These are phyloP conservation scores for Pinus tabuliformis DNA, from an alignment of 75 land plant species.

Conservation along the genomic window DNA sequence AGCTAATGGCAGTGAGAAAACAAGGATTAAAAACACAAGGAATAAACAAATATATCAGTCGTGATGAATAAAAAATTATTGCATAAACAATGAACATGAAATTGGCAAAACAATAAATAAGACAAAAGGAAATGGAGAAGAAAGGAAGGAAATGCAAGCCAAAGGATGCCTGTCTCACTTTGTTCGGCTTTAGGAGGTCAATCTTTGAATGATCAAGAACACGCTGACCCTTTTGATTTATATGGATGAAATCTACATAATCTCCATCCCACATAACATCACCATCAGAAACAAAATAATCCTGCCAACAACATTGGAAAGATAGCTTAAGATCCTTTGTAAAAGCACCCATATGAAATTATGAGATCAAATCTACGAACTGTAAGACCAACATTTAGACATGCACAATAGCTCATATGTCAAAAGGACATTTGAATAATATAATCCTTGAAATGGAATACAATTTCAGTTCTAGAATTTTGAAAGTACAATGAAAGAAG, in stretches of 20 bases:
- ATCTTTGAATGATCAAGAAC: slow-evolving; percentile 49
- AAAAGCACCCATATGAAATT: background rate
- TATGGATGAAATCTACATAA: slow-evolving; percentile 44
- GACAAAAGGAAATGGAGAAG: no score
- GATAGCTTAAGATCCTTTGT: background rate
- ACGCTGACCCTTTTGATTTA: slow-evolving; percentile 31
- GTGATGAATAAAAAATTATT: no score
- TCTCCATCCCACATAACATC: slow-evolving; percentile 55
- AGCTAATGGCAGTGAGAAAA: no score
- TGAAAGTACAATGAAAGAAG: no score
- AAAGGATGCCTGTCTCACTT: slow-evolving; percentile 10
- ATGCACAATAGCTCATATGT: background rate
- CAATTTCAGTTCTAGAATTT: background rate
- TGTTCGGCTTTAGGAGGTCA: slow-evolving; percentile 33
- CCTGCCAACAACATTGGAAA: slow-evolving; percentile 20
- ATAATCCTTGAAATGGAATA: background rate
- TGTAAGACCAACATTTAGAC: background rate
- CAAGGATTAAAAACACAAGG: no score
- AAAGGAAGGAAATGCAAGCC: no score
- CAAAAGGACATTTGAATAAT: background rate
- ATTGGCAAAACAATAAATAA: no score
- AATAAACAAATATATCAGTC: no score
- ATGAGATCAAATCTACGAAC: background rate
- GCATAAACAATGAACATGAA: no score
- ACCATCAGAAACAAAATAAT: slow-evolving; percentile 47